phyloP scores from a whole-genome alignment of 1,284 basidiomycete species.

The Irpex sp. region DNA sequence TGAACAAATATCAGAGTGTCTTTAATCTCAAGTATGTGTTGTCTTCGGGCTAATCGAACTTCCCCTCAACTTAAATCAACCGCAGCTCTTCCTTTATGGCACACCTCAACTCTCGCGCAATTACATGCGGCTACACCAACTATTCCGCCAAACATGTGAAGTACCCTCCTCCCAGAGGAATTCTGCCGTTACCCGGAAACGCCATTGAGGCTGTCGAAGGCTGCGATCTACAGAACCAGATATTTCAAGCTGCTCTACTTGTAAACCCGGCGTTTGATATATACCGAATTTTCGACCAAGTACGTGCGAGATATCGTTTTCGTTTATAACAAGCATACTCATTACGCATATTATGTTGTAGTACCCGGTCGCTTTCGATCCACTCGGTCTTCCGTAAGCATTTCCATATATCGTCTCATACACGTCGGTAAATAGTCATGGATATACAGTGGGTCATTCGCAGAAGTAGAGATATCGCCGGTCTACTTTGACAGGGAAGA shows the following conservation, averaged over 20 bases:
- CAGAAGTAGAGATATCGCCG: slow-evolving; percentile 38
- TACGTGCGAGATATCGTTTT: slow-evolving; percentile 18
- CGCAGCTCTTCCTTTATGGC: slow-evolving; percentile 58
- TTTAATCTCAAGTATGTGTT: slow-evolving; percentile 63
- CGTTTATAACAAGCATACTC: neutral
- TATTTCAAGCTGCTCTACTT: slow-evolving; percentile 54
- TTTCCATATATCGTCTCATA: neutral
- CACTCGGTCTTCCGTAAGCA: slow-evolving; percentile 70
- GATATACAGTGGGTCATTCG: slow-evolving; percentile 52
- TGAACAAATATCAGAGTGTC: slow-evolving; percentile 64
- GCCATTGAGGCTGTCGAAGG: slow-evolving; percentile 39
- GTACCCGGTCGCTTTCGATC: slow-evolving; percentile 66
- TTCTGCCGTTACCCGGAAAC: slow-evolving; percentile 56
- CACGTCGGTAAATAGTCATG: neutral
- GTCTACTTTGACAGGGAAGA: slow-evolving; percentile 68
- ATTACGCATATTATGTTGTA: slow-evolving; percentile 19
- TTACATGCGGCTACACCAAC: slow-evolving; percentile 56
- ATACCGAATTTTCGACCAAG: slow-evolving; percentile 71
- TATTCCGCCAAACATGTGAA: slow-evolving; percentile 62
- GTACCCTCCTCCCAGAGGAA: slow-evolving; percentile 64
- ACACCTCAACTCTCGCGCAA: slow-evolving; percentile 50
- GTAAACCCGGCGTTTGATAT: slow-evolving; percentile 76
- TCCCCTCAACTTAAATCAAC: neutral
- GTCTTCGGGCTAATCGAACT: slow-evolving; percentile 1
- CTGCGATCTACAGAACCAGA: slow-evolving; percentile 66